These are phyloP conservation scores for Suillus lakei DNA, from an alignment of 768 basidiomycete species.

Conservation along the genomic window DNA sequence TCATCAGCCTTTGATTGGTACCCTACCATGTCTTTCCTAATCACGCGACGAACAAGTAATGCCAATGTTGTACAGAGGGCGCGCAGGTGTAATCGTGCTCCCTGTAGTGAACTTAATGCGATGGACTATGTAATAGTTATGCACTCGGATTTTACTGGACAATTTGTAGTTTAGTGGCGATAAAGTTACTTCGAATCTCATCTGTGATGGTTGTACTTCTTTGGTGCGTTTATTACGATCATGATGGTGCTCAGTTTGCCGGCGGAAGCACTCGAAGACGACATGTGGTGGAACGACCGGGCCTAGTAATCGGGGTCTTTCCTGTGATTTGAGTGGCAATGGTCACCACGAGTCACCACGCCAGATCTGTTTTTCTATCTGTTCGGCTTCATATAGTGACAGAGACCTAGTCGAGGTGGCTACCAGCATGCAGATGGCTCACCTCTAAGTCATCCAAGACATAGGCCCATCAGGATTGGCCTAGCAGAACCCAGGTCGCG, in stretches of 20 bases:
- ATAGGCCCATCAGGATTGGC: not conserved
- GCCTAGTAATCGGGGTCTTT: not conserved
- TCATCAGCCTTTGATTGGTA: conserved; percentile 14
- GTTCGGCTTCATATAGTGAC: no score
- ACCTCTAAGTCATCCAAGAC: no score
- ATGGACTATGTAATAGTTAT: conserved; percentile 5
- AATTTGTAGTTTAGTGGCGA: conserved; percentile 3
- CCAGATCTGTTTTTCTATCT: not conserved
- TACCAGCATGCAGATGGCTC: no score
- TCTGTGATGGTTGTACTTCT: conserved; percentile 4
- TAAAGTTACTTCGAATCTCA: conserved; percentile 2
- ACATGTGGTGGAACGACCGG: not conserved
- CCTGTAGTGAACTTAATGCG: conserved; percentile 1
- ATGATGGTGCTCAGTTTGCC: not conserved
- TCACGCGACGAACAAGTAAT: conserved; percentile 7
- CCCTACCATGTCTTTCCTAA: not conserved
- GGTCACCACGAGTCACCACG: no score
- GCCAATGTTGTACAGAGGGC: not conserved
- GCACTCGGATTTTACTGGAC: conserved; percentile 3
- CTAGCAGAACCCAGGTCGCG: no score
- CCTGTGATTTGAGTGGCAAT: not conserved
- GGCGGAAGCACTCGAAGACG: not conserved
- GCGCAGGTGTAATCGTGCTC: not conserved
- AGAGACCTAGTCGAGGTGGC: not conserved
- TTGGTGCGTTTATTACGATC: not conserved